phyloP scores from a whole-genome alignment of 371 early-diverging fungal genomes.

The Saksenaea vasiformis region DNA sequence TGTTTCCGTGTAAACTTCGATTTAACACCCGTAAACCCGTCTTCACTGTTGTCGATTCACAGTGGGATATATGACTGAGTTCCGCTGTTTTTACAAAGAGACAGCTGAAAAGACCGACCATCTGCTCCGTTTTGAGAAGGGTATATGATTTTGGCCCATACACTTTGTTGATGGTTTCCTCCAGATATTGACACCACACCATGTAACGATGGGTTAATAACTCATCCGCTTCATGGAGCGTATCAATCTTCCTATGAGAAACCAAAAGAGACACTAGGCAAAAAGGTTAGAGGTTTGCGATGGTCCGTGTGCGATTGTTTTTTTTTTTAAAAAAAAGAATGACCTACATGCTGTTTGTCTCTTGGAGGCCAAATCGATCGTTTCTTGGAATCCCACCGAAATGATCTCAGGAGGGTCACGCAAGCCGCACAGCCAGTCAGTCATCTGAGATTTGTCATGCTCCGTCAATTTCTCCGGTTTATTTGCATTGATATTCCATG shows the following conservation, averaged over 20 bases:
- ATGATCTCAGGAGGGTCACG: slow-evolving; percentile 75
- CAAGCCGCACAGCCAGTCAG: slow-evolving; percentile 56
- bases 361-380: slow-evolving; percentile 82
- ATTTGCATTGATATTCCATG: slow-evolving; percentile 83
- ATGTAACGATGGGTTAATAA: slow-evolving; percentile 59
- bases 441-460: slow-evolving; percentile 40
- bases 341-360: slow-evolving; percentile 68
- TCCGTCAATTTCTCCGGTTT: slow-evolving; percentile 54
- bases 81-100: slow-evolving; percentile 62
- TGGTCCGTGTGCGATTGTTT: too few relatives aligned
- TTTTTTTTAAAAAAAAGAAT: too few relatives aligned
- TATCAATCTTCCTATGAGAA: slow-evolving; percentile 53
- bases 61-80: slow-evolving; percentile 22
- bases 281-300: neutral
- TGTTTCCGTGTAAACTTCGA: slow-evolving; percentile 75
- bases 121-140: slow-evolving; percentile 70
- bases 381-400: slow-evolving; percentile 87
- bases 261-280: slow-evolving; percentile 60
- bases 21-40: slow-evolving; percentile 81
- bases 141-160: slow-evolving; percentile 54
- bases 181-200: slow-evolving; percentile 73
- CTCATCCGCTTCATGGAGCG: slow-evolving; percentile 50
- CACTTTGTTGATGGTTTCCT: slow-evolving; percentile 51
- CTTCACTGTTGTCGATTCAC: slow-evolving; percentile 58
- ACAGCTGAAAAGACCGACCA: slow-evolving; percentile 82